Evolutionary conservation across 163 green algal genomes (phyloP), one percentile per base, ranked within the genome.

Genomic region (Scenedesmus sp.): DNA sequence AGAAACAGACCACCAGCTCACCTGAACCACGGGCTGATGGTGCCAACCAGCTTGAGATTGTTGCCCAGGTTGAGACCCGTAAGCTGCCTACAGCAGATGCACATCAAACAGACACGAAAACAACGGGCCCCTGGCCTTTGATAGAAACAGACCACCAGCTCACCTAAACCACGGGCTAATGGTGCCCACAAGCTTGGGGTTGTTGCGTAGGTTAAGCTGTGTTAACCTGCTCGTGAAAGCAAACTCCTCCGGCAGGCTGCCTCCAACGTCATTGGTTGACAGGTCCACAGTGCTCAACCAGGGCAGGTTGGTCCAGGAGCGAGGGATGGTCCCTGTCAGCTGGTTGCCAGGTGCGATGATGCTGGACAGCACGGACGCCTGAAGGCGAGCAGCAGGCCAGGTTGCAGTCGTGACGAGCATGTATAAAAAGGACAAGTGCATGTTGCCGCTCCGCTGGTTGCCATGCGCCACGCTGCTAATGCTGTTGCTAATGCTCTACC

Each of bases 101-200:
- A 46, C 34, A 46, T 46, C 34, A 46, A 46, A 46, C 34, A 46
- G 34, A 46, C 34, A 46, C 34, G 0, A 46, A 46, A 46, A 46
- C 34, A 46, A 46, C 34, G 34, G 34, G 34, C 34, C 34, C 34
- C 34, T 46, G 34, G 34, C 34, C 34, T 46, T 64, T 64, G 59
- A 8, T 64, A 8, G 59, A 64, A 34, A 34, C 18, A 20, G 18
- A 34, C 66, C 66, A 76, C 4, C 3, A 10, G 59, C 83, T 8
- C n/a, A 76, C 83, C 83, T 74, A 59, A 88, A 89, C 84, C 59
- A 81, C 34, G 84, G 84, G 26, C 59, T 81, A 62, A 89, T 79
- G 34, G 34, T 52, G 26, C 84, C 84, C 1, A 23, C 18, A 2
- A 89, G 15, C n/a, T 55, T 18, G 2, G 18, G 23, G 83, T 88